phyloP scores from a whole-genome alignment of 2,329 filamentous ascomycete species.

The Ceratocystis smalleyi region DNA sequence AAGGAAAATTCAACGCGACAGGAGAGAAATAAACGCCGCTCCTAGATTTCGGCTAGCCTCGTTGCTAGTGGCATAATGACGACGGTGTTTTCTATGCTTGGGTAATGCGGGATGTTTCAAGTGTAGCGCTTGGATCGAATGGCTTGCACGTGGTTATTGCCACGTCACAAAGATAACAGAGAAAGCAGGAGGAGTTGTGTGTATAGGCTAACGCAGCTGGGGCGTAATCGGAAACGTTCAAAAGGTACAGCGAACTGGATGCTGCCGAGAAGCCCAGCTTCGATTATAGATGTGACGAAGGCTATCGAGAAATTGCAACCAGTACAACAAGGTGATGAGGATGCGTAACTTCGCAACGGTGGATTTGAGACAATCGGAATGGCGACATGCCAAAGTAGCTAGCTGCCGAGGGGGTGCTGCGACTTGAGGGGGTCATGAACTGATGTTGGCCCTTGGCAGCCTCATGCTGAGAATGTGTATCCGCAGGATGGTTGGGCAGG shows the following conservation, averaged over 20 bases:
- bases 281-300: too few relatives aligned
- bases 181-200: not conserved
- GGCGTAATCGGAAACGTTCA: not conserved
- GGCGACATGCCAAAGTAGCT: not conserved
- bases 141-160: not conserved
- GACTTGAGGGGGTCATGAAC: not conserved
- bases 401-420: not conserved
- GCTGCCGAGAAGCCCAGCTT: not conserved
- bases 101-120: not conserved
- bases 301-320: too few relatives aligned
- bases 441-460: not conserved
- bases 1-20: not conserved
- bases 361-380: not conserved
- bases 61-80: too few relatives aligned
- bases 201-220: not conserved
- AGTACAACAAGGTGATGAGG: not conserved
- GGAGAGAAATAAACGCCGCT: not conserved
- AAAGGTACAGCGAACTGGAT: not conserved
- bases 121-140: not conserved
- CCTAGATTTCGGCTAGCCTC: too few relatives aligned
- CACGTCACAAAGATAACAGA: not conserved
- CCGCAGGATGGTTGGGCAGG: not conserved
- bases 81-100: not conserved
- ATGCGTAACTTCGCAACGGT: not conserved
- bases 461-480: not conserved